Conservation (phyloP, 140 eudicot species). For the Anethum foeniculum region DNA sequence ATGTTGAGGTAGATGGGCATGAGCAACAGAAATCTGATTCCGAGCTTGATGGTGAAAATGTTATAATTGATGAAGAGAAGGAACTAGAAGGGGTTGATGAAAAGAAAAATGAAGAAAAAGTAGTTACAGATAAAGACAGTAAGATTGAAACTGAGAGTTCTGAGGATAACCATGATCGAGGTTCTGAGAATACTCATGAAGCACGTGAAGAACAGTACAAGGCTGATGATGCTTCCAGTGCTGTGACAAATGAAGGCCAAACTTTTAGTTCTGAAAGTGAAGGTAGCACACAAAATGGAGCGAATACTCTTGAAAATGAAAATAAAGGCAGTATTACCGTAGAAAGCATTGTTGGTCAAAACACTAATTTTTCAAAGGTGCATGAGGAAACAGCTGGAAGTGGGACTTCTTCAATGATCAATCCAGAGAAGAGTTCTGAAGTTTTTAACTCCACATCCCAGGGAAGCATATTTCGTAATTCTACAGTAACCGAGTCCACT, state of each 20-base stretch:
- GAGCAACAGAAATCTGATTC: conserved; percentile 47
- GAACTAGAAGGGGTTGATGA: conserved; percentile 42
- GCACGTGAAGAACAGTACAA: conserved; percentile 87
- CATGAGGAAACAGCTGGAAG: conserved; percentile 15
- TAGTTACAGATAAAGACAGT: conserved; percentile 24
- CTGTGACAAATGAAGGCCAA: conserved; percentile 59
- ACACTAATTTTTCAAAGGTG: conserved; percentile 12
- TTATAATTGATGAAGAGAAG: conserved; percentile 33
- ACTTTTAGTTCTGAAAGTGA: conserved; percentile 24
- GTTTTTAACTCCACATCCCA: conserved; percentile 17
- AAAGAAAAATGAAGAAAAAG: conserved; percentile 26
- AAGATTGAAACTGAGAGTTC: conserved; percentile 28
- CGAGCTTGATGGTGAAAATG: conserved; percentile 45
- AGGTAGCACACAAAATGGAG: conserved; percentile 18
- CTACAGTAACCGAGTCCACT: conserved; percentile 14
- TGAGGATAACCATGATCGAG: conserved; percentile 36
- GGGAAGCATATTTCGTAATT: conserved; percentile 7
- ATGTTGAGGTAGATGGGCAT: conserved; percentile 51
- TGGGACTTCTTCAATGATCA: conserved; percentile 11
- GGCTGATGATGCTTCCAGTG: conserved; percentile 98
- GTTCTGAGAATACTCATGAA: conserved; percentile 28
- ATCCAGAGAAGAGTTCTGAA: conserved; percentile 14
- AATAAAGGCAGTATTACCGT: conserved; percentile 11
- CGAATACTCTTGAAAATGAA: conserved; percentile 9
- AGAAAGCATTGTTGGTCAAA: conserved; percentile 10